Percentiles rank a stretch among this genome's conserved stretches.
These are phyloP conservation scores for Exophiala oligosperma DNA, from an alignment of 2,329 filamentous ascomycete species.

Conservation along the genomic window DNA sequence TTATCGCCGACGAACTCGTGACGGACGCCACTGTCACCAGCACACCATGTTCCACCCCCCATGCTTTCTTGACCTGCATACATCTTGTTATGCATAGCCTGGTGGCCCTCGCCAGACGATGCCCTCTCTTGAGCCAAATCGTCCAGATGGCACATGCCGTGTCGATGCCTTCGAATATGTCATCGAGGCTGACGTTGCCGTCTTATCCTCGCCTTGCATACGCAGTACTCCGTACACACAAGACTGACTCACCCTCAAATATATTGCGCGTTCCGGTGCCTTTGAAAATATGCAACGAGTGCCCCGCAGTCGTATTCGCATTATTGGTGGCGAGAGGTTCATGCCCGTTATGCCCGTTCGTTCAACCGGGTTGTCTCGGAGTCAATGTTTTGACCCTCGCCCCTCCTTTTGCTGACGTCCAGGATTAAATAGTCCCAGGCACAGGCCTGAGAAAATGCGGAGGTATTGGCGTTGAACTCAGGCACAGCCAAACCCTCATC, in stretches of 20 bases:
- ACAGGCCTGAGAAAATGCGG: neutral
- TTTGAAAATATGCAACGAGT: neutral
- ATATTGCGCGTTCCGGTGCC: neutral
- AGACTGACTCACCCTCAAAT: neutral
- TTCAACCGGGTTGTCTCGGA: no score
- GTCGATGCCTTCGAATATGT: neutral
- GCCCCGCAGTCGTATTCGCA: constrained; percentile 1
- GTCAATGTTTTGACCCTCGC: neutral
- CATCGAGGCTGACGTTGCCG: neutral
- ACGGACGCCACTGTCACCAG: neutral
- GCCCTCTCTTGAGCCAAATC: neutral
- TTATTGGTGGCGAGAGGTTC: no score
- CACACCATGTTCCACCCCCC: neutral
- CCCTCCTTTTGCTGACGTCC: neutral
- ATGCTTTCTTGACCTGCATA: neutral
- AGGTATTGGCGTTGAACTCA: neutral
- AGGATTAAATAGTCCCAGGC: neutral
- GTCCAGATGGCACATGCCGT: neutral
- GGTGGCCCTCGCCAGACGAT: neutral
- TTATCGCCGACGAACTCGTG: neutral
- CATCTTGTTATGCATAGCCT: neutral
- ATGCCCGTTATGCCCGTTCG: no score
- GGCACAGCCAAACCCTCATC: neutral
- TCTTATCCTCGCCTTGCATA: neutral
- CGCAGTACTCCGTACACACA: neutral